Base-by-base conservation (phyloP, 176 grass and related monocot genomes). In the Eleusine indica region DNA sequence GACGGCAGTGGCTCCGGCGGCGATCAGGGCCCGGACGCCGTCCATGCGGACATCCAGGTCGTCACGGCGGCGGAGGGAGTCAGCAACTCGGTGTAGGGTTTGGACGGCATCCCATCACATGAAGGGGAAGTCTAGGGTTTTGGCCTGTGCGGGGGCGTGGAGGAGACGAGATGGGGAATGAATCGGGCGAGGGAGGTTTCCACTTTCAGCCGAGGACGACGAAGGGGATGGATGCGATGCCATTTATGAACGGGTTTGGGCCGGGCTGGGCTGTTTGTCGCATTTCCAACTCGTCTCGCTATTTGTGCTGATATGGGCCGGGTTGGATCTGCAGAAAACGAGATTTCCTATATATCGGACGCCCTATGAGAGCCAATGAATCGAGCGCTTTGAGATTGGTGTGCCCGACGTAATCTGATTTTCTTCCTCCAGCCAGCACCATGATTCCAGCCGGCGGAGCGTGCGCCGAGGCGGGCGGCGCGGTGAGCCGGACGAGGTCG, bases 41-140 rank as follows among this genome's bases (percentile, higher is more conserved):
- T 90, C 91, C 96, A 98, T 98, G 85, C 74, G 48, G 71, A 90
- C 84, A 90, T 90, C 88, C 80, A 90, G 80, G 80, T 61, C 41
- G 73, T 58, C 19, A 70, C 75, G 32, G 80, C 79, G 57, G 77
- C 46, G 68, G 63, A n/a, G 28, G 66, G 8, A 49, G 74, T 84
- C 66, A 83, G 64, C 52, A 6, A 7, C 54, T 57, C 39, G 83
- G 79, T 71, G 71, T 32, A 75, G 68, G 87, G 80, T 90, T 90
- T 85, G 82, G 88, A 46, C 82, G 82, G 83, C 84, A 87, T 87
- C 84, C 85, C 84, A 91, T 89, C 77, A 83, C 80, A 93, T 63
- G 72, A 60, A n/a, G 57, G 64, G 35, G 76, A 64, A 66, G 66
- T 47, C 85, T 92, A 92, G 93, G 90, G 90, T 92, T 94, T 88